phyloP scores from a whole-genome alignment of 331 rosid species.

The Prunus yedoensis region DNA sequence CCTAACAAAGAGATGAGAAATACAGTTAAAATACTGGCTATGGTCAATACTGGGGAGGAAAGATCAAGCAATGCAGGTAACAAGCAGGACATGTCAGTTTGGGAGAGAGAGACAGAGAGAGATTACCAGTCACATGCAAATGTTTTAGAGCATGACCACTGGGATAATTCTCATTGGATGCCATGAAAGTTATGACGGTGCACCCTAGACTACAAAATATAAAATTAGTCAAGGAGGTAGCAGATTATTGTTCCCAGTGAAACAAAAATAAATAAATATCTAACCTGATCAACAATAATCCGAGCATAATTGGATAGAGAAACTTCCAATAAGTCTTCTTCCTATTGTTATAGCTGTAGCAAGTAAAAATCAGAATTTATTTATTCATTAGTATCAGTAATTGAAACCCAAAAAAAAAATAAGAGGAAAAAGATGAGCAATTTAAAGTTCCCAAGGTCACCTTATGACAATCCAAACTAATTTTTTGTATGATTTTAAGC shows the following conservation, averaged over 20 bases:
- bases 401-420: neutral
- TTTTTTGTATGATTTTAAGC: neutral
- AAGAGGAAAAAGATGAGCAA: neutral
- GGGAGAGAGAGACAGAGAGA: conserved; percentile 6
- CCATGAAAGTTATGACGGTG: conserved; percentile 69
- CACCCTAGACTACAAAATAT: conserved; percentile 76
- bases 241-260: conserved; percentile 2
- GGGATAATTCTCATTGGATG: conserved; percentile 88
- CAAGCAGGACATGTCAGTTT: too few relatives aligned
- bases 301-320: conserved; percentile 62
- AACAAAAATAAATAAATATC: conserved; percentile 28
- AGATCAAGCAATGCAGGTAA: neutral
- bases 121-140: conserved; percentile 67
- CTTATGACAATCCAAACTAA: neutral
- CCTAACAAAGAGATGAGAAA: too few relatives aligned
- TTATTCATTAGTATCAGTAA: conserved; percentile 9
- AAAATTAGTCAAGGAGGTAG: conserved; percentile 29
- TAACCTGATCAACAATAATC: conserved; percentile 71
- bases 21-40: too few relatives aligned
- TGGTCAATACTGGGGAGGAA: neutral
- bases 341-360: conserved; percentile 88
- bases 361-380: conserved; percentile 9
- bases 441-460: neutral
- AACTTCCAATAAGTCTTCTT: conserved; percentile 76
- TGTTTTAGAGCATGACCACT: conserved; percentile 81